These are phyloP conservation scores for Suhomyces chickasaworum DNA, from an alignment of 1,139 yeast species.

Conservation along the genomic window DNA sequence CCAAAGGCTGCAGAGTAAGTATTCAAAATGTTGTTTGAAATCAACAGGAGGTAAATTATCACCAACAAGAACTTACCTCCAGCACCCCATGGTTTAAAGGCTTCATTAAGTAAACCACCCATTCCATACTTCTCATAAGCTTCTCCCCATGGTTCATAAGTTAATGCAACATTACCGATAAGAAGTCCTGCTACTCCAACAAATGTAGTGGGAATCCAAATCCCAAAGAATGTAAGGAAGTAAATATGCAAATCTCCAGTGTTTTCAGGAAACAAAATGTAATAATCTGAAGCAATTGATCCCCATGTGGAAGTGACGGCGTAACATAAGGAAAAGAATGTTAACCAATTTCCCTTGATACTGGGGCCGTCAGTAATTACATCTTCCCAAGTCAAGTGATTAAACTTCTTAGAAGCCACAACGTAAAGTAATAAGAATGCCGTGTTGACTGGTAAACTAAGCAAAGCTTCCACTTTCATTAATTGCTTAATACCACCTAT, in stretches of 20 bases:
- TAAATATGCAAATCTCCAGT: conserved; percentile 62
- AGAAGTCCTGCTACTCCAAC: conserved; percentile 75
- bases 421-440: conserved; percentile 72
- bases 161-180: conserved; percentile 69
- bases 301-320: conserved; percentile 93
- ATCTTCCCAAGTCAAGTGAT: conserved; percentile 38
- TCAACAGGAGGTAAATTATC: conserved; percentile 67
- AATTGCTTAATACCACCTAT: conserved; percentile 76
- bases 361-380: conserved; percentile 44
- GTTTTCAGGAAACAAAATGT: conserved; percentile 76
- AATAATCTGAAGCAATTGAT: conserved; percentile 82
- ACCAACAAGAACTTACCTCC: conserved; percentile 76
- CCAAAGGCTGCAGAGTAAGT: conserved; percentile 85
- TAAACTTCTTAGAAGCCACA: conserved; percentile 59
- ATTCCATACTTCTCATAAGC: conserved; percentile 64
- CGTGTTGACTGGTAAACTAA: conserved; percentile 70
- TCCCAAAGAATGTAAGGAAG: conserved; percentile 65
- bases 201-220: conserved; percentile 71
- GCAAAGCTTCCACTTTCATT: conserved; percentile 63
- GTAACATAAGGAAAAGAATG: conserved; percentile 73
- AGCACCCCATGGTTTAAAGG: conserved; percentile 75
- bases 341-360: conserved; percentile 64
- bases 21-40: conserved; percentile 80
- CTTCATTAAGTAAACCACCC: conserved; percentile 74
- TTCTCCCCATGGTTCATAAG: conserved; percentile 59